These are phyloP conservation scores for Plasmodium reichenowi DNA, from an alignment of 169 alveolate genomes.

Conservation along the genomic window DNA sequence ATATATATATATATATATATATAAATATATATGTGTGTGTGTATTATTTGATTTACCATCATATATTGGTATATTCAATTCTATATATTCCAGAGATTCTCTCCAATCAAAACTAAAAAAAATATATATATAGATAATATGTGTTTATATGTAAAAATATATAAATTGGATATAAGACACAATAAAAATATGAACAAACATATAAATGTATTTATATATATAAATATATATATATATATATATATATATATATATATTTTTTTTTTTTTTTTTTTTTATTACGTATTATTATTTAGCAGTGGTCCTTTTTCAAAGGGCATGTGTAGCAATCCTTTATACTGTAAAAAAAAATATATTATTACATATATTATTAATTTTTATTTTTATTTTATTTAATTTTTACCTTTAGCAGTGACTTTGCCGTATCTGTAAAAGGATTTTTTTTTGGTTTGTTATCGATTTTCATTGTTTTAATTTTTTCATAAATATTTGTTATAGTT, in stretches of 20 bases:
- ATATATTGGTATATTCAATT: constrained; percentile 57
- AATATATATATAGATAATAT: not conserved
- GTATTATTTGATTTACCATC: constrained; percentile 24
- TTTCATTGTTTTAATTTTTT: constrained; percentile 65
- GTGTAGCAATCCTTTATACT: constrained; percentile 70
- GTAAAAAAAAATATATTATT: not conserved
- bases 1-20: too few relatives aligned
- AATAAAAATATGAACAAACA: too few relatives aligned
- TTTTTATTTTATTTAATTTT: too few relatives aligned
- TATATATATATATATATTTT: not conserved
- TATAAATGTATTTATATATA: not conserved
- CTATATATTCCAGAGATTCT: constrained; percentile 55
- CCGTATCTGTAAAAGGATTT: constrained; percentile 62
- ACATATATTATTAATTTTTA: too few relatives aligned
- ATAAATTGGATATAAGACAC: too few relatives aligned
- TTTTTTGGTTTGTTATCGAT: not conserved
- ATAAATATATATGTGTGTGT: not conserved
- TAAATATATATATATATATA: not conserved
- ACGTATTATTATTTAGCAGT: constrained; percentile 25
- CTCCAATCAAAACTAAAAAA: constrained; percentile 63
- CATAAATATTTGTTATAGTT: constrained; percentile 28
- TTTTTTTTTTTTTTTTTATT: not conserved
- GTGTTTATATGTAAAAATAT: too few relatives aligned
- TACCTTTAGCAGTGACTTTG: constrained; percentile 58
- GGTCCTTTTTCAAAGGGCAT: constrained; percentile 43